Conservation (phyloP, 768 basidiomycete species). For the Boletellus sp. region DNA sequence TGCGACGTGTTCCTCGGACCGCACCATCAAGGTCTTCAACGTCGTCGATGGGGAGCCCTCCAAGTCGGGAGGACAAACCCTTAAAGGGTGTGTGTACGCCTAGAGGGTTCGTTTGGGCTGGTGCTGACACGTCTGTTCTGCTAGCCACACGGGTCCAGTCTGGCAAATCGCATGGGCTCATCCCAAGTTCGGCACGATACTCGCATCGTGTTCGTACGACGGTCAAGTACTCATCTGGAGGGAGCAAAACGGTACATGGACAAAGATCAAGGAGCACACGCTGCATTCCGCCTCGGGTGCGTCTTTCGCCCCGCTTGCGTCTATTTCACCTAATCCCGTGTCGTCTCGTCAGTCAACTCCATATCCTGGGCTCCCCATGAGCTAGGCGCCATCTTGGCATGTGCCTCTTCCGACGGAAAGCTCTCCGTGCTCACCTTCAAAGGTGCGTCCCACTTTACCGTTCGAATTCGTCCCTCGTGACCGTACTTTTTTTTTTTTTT, state of each 20-base stretch:
- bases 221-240: conserved; percentile 99
- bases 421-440: conserved; percentile 96
- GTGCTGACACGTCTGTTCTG: neutral
- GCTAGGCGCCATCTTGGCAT: conserved; percentile 92
- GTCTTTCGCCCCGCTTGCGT: conserved; percentile 16
- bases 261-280: conserved; percentile 93
- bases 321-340: conserved; percentile 1
- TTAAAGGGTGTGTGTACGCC: conserved; percentile 74
- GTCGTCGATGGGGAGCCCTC: conserved; percentile 84
- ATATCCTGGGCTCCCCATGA: conserved; percentile 99
- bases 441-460: conserved; percentile 51
- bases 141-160: conserved; percentile 92
- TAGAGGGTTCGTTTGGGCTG: neutral
- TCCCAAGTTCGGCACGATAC: conserved; percentile 93
- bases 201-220: conserved; percentile 98
- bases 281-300: conserved; percentile 90
- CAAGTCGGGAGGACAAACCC: conserved; percentile 62
- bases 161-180: conserved; percentile 99
- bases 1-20: conserved; percentile 94
- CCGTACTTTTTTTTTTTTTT: neutral
- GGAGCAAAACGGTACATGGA: conserved; percentile 82
- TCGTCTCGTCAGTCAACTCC: conserved; percentile 72
- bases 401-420: conserved; percentile 96
- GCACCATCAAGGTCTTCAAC: conserved; percentile 93
- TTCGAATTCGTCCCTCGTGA: neutral